Evolutionary conservation across 2,329 filamentous ascomycete genomes (phyloP).

Genomic region (Talaromyces albobiverticillius): DNA sequence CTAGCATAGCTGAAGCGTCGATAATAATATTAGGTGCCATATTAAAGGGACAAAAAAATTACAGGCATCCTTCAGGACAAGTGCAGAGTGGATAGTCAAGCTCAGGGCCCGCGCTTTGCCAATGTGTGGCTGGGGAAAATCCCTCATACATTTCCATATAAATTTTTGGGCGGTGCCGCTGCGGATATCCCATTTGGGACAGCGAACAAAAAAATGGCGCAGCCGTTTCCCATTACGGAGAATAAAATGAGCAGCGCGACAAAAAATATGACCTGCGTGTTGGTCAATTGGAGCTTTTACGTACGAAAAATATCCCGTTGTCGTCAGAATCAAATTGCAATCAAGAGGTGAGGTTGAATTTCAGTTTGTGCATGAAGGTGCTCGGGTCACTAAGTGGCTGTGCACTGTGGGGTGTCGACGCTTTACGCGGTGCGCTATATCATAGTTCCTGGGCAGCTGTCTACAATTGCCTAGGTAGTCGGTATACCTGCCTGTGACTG

Average conservation of each 20-base stretch:
- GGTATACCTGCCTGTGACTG: too few relatives aligned
- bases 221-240: slow-evolving; percentile 1
- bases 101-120: background rate
- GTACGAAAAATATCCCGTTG: too few relatives aligned
- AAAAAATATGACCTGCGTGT: too few relatives aligned
- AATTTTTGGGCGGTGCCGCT: too few relatives aligned
- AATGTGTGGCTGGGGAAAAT: slow-evolving; percentile 18
- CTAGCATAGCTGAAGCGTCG: too few relatives aligned
- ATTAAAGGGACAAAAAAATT: too few relatives aligned
- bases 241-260: background rate
- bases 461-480: too few relatives aligned
- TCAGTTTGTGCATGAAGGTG: slow-evolving; percentile 11
- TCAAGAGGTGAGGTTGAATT: slow-evolving; percentile 13
- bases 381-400: slow-evolving; percentile 16
- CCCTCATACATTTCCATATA: slow-evolving; percentile 20
- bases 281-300: background rate
- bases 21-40: too few relatives aligned
- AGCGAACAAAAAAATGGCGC: background rate
- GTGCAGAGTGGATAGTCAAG: too few relatives aligned
- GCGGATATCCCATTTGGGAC: slow-evolving; percentile 1
- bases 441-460: too few relatives aligned
- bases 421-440: too few relatives aligned
- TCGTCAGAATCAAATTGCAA: too few relatives aligned
- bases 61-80: background rate
- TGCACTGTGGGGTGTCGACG: slow-evolving; percentile 13